Percentiles rank a stretch among this genome's conserved stretches.
These are phyloP conservation scores for Colletotrichum magnum DNA, from an alignment of 2,329 filamentous ascomycete genomes.

Conservation along the genomic window DNA sequence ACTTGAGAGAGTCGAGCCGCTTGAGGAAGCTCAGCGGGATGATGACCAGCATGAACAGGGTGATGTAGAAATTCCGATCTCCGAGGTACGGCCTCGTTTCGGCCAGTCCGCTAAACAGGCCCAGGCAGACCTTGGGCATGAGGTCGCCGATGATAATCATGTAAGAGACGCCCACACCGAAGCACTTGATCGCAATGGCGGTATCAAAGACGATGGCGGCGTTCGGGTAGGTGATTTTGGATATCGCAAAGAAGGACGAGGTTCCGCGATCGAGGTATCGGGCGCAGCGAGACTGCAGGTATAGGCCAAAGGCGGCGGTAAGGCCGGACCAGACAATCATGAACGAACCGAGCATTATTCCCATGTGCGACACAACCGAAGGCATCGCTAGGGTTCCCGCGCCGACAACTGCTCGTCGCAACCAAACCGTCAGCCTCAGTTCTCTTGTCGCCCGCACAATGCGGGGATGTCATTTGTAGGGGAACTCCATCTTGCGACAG, in stretches of 20 bases:
- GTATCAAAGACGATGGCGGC: slow-evolving; percentile 95
- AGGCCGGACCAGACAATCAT: slow-evolving; percentile 93
- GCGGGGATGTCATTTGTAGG: neutral
- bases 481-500: neutral
- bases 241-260: slow-evolving; percentile 95
- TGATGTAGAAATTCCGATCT: slow-evolving; percentile 97
- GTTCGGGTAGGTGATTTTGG: slow-evolving; percentile 96
- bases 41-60: slow-evolving; percentile 95
- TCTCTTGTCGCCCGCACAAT: neutral
- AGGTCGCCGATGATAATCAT: slow-evolving; percentile 98
- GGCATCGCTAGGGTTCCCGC: slow-evolving; percentile 96
- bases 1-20: slow-evolving; percentile 94
- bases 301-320: slow-evolving; percentile 92
- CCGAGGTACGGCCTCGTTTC: slow-evolving; percentile 79
- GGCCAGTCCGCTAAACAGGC: slow-evolving; percentile 77
- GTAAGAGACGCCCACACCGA: slow-evolving; percentile 96
- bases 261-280: slow-evolving; percentile 91
- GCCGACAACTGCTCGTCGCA: slow-evolving; percentile 79
- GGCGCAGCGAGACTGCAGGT: slow-evolving; percentile 93
- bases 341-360: slow-evolving; percentile 85
- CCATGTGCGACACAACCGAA: slow-evolving; percentile 95
- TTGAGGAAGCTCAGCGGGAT: slow-evolving; percentile 95
- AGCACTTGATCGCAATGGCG: slow-evolving; percentile 97
- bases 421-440: slow-evolving; percentile 32
- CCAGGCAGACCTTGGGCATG: slow-evolving; percentile 93